Percentiles rank a stretch among this genome's conserved stretches.
phyloP scores from a whole-genome alignment of 306 rosid genomes.

The Begonia peltatifolia region DNA sequence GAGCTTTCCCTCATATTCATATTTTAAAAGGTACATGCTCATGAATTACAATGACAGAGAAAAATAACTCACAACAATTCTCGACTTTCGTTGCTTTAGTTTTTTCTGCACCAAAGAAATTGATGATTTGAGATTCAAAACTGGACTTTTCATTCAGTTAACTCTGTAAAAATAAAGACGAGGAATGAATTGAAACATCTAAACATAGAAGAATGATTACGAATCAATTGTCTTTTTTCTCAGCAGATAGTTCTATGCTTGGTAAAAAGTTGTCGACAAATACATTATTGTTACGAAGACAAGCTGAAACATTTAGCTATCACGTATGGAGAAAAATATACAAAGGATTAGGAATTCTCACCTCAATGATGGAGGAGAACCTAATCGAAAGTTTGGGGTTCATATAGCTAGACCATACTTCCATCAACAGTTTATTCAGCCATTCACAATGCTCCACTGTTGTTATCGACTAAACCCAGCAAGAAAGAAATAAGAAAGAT shows the following conservation, averaged over 20 bases:
- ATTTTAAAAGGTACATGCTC: constrained; percentile 7
- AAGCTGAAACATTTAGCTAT: not conserved
- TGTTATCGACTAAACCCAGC: constrained; percentile 51
- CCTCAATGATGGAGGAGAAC: constrained; percentile 70
- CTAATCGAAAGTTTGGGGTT: constrained; percentile 56
- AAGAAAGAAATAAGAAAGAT: not conserved
- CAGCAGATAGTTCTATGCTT: too few species aligned
- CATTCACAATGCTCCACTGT: constrained; percentile 95
- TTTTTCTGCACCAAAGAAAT: constrained; percentile 44
- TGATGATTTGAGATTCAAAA: constrained; percentile 1
- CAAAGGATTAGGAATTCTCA: constrained; percentile 15
- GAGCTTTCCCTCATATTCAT: constrained; percentile 12
- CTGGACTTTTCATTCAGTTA: too few species aligned
- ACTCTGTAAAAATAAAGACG: too few species aligned
- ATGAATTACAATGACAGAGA: constrained; percentile 1
- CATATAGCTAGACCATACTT: constrained; percentile 61
- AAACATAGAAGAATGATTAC: too few species aligned
- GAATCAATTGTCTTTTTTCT: too few species aligned
- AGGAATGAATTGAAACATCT: too few species aligned
- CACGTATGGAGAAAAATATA: constrained; percentile 1
- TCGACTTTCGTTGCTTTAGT: constrained; percentile 66
- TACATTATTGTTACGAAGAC: not conserved
- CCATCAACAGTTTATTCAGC: constrained; percentile 68
- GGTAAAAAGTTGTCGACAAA: not conserved
- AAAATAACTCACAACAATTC: constrained; percentile 49